phyloP scores from a whole-genome alignment of 805 yeast species.

The Yarrowia bubula region DNA sequence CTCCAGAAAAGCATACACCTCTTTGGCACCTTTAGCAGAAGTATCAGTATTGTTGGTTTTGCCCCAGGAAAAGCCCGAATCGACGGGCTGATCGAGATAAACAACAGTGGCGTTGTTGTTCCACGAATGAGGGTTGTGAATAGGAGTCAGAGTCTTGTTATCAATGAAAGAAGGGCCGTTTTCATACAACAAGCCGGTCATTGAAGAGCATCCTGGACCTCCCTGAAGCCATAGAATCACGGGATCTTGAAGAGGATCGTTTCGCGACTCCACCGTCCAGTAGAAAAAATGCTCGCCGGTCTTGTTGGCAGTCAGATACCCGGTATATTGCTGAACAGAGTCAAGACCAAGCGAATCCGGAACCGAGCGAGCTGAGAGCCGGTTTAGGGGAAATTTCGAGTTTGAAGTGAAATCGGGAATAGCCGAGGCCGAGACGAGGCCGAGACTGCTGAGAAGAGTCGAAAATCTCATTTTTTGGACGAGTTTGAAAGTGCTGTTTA shows the following conservation, averaged over 20 bases:
- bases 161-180: constrained; percentile 70
- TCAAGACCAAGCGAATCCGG: constrained; percentile 56
- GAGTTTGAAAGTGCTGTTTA: not conserved
- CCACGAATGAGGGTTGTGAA: constrained; percentile 72
- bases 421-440: not conserved
- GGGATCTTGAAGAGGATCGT: constrained; percentile 76
- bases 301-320: constrained; percentile 74
- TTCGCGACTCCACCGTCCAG: constrained; percentile 79
- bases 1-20: constrained; percentile 70
- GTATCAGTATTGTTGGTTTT: constrained; percentile 44
- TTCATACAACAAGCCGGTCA: constrained; percentile 76
- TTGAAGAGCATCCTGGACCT: constrained; percentile 82
- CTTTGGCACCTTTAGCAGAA: constrained; percentile 75
- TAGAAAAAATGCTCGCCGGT: constrained; percentile 71
- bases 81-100: constrained; percentile 79
- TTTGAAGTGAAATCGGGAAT: not conserved
- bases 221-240: constrained; percentile 79
- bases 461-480: not conserved
- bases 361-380: not conserved
- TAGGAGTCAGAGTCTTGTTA: constrained; percentile 52
- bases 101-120: constrained; percentile 75
- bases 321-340: constrained; percentile 70
- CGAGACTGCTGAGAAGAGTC: not conserved
- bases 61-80: constrained; percentile 65
- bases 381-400: not conserved